phyloP scores from a whole-genome alignment of 169 alveolate genomes.

The Babesia microti region DNA sequence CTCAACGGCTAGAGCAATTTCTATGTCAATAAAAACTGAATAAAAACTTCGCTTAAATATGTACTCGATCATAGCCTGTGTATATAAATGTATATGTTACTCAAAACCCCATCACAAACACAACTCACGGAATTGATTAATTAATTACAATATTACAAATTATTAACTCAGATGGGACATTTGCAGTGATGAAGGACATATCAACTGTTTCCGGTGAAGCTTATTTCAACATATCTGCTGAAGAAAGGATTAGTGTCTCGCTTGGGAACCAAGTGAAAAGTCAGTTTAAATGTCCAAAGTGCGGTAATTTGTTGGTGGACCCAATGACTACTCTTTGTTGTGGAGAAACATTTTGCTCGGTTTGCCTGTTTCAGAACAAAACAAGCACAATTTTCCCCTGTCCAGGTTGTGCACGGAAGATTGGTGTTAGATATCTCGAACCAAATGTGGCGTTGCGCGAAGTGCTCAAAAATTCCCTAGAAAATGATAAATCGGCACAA shows the following conservation, averaged over 20 bases:
- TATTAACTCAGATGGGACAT: slow-evolving; percentile 56
- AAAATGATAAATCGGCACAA: slow-evolving; percentile 13
- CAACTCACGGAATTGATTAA: too few relatives aligned
- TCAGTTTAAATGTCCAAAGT: slow-evolving; percentile 55
- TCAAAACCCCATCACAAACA: too few relatives aligned
- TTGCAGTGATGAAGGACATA: slow-evolving; percentile 69
- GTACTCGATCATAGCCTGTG: too few relatives aligned
- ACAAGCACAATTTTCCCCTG: slow-evolving; percentile 30
- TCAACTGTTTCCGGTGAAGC: slow-evolving; percentile 73
- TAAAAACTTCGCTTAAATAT: too few relatives aligned
- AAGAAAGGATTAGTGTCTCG: slow-evolving; percentile 60
- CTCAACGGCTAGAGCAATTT: too few relatives aligned
- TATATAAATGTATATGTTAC: too few relatives aligned
- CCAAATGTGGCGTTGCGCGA: slow-evolving; percentile 26
- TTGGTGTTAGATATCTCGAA: slow-evolving; percentile 24
- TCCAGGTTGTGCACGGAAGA: slow-evolving; percentile 16
- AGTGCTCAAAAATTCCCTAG: slow-evolving; percentile 23
- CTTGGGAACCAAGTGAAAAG: slow-evolving; percentile 52
- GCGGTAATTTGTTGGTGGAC: slow-evolving; percentile 57
- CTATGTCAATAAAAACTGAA: too few relatives aligned
- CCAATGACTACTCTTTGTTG: slow-evolving; percentile 71
- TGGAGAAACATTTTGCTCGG: slow-evolving; percentile 70
- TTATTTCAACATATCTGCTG: slow-evolving; percentile 67
- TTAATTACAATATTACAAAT: too few relatives aligned
- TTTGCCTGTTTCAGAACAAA: slow-evolving; percentile 39